Base-by-base conservation (phyloP, 495 filamentous ascomycete species). In the Penicillium paxilli region DNA sequence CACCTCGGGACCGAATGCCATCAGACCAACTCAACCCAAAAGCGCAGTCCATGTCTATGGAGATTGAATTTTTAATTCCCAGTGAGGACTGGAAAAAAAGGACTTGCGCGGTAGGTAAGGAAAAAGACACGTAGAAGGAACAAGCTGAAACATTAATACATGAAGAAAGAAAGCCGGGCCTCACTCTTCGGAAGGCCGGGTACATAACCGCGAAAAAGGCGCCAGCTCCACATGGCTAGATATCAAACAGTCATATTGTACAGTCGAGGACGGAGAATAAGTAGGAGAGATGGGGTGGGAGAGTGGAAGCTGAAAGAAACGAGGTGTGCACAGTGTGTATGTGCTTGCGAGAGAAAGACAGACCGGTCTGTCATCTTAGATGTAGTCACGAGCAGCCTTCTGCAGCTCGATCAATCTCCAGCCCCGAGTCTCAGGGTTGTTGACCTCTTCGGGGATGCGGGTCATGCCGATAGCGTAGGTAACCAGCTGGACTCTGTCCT, bases 351-450 rank as follows among this genome's bases (percentile, higher is more conserved):
- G 26, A 11, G 11, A 38, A 14, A 44, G 17, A 42, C 21, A 51
- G 32, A 40, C 21, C 35, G 30, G 42, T 22, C 32, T 49, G 26
- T 25, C 30, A 22, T 20, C 59, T 89, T 80, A 92, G 37, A 91
- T 90, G 65, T 94, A 98, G 75, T 98, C 94, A 68, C 95, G 85
- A 51, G 88, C 92, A 72, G 89, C 94, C 87, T 98, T 98, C 75
- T 98, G 94, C 75, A 98, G 80, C 80, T 98, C 94, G 67, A 98
- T 96, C 70, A 98, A 76, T 63, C 92, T 83, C 94, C 94, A 98
- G 14, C 94, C 94, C 58, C 91, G 81, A 4, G 94, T 98, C 72
- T 98, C 94, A 1, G 91, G 90, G 72, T 98, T 98, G 76, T 84
- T 92, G 49, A 98, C 94, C 58, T 98, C 94, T 63, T 98, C 94